These are phyloP conservation scores for Lojkania enalia DNA, from an alignment of 2,329 filamentous ascomycete genomes.

Conservation along the genomic window DNA sequence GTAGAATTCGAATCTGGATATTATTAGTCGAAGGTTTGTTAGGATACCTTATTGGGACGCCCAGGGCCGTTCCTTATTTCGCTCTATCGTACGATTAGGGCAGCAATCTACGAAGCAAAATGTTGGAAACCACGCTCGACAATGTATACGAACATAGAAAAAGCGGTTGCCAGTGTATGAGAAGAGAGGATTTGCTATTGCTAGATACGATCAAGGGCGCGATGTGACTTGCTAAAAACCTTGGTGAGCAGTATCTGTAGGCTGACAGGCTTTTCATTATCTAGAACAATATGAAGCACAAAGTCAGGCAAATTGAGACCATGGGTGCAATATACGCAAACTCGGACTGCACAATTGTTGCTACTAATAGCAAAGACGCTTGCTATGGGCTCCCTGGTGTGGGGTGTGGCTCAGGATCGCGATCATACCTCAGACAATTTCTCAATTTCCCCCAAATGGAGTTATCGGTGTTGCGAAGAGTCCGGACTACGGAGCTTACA, in stretches of 20 bases:
- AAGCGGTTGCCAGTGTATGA: too few relatives aligned
- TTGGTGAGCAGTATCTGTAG: conserved; percentile 5
- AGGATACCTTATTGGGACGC: too few relatives aligned
- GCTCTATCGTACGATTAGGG: too few relatives aligned
- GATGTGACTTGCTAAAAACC: too few relatives aligned
- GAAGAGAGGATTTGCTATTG: too few relatives aligned
- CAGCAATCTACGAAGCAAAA: too few relatives aligned
- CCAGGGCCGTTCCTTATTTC: too few relatives aligned
- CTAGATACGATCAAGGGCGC: too few relatives aligned
- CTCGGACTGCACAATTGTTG: conserved; percentile 13
- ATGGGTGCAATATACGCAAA: conserved; percentile 15
- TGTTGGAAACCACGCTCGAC: too few relatives aligned
- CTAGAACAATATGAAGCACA: conserved; percentile 2
- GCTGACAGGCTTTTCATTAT: conserved; percentile 8
- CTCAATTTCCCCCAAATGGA: background rate
- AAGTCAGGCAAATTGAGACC: conserved; percentile 4
- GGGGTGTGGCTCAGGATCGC: background rate
- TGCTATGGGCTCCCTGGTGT: conserved; percentile 9
- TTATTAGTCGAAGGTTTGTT: too few relatives aligned
- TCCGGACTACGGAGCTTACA: background rate
- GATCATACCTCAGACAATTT: background rate
- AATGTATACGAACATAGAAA: too few relatives aligned
- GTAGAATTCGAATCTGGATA: too few relatives aligned
- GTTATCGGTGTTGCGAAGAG: background rate
- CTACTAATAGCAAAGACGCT: conserved; percentile 7